Evolutionary conservation across 176 grass and related monocot genomes (phyloP), one percentile per base, ranked within the genome.

Genomic region (Oryza australiensis): DNA sequence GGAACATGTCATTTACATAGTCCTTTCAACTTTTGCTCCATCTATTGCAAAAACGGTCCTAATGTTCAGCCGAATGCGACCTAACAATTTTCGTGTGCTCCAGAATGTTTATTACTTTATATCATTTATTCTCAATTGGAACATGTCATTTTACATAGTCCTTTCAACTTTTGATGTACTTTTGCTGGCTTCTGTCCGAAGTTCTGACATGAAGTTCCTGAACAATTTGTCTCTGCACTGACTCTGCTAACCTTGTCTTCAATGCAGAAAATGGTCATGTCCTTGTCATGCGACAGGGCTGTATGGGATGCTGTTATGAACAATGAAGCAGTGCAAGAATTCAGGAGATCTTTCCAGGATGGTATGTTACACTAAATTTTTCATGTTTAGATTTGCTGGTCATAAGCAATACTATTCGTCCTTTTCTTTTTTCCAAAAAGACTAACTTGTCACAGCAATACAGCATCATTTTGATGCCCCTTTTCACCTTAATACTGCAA

Each of bases 271-370:
- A 89, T 99, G 82, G 96, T 95, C 37, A 76, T 99, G 75, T 93
- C 96, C 41, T 92, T 99, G 70, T 89, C 96, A 38, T 80, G 83
- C 13, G 96, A 99, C 90, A 93, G 88, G 85, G 89, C 83, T 76
- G 91, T 99, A 49, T 99, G 96, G 96, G 79, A 94, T 67, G 96
- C 96, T 77, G 79, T 99, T 45, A 87, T 99, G 93, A 94, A 88
- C 83, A 99, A 99, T 45, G 87, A 91, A 22, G 89, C 93, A 68
- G 93, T 95, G 68, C 89, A 95, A 85, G 93, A 95, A 81, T 84
- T 99, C 64, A 92, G 92, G 70, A 79, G 89, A 83, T 94, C 71
- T 66, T 88, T 91, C 68, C 68, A 90, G 38, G 80, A 87, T 88
- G 93, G 96, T 94, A 68, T 32, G 43, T 32, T 70, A 26, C 32